Conservation (phyloP, 768 basidiomycete genomes). For the Hygrophorus russula region DNA sequence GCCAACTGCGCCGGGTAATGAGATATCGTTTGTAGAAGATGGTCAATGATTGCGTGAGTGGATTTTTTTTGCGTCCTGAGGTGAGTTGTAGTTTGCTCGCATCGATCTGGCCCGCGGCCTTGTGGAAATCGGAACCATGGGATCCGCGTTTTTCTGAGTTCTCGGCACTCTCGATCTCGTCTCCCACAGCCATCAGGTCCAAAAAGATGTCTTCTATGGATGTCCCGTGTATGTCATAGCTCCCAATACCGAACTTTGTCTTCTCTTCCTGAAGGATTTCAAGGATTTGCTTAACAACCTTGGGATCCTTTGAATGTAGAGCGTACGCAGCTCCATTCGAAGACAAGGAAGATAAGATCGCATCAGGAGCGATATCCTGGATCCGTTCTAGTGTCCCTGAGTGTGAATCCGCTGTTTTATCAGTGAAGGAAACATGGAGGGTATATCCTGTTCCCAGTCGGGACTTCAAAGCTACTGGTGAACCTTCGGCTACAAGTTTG, state of each 20-base stretch:
- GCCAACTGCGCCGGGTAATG: conserved; percentile 56
- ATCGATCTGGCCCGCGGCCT: too few relatives aligned
- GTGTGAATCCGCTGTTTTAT: conserved; percentile 11
- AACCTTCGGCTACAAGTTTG: conserved; percentile 59
- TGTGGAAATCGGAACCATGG: too few relatives aligned
- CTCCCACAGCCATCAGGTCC: conserved; percentile 42
- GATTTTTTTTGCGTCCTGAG: conserved; percentile 41
- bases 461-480: conserved; percentile 66
- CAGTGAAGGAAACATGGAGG: conserved; percentile 39
- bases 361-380: conserved; percentile 30
- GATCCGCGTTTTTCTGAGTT: too few relatives aligned
- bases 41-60: conserved; percentile 55
- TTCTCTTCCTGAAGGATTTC: conserved; percentile 38
- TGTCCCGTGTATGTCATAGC: conserved; percentile 61
- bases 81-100: conserved; percentile 31
- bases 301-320: conserved; percentile 49
- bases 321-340: conserved; percentile 39
- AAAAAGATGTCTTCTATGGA: conserved; percentile 80
- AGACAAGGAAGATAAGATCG: conserved; percentile 30
- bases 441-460: conserved; percentile 65
- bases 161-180: conserved; percentile 6
- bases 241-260: conserved; percentile 24
- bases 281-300: conserved; percentile 43
- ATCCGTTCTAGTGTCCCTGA: conserved; percentile 30
- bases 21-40: conserved; percentile 64